Conservation (phyloP, 208 protist genomes). For the Entamoeba dispar region DNA sequence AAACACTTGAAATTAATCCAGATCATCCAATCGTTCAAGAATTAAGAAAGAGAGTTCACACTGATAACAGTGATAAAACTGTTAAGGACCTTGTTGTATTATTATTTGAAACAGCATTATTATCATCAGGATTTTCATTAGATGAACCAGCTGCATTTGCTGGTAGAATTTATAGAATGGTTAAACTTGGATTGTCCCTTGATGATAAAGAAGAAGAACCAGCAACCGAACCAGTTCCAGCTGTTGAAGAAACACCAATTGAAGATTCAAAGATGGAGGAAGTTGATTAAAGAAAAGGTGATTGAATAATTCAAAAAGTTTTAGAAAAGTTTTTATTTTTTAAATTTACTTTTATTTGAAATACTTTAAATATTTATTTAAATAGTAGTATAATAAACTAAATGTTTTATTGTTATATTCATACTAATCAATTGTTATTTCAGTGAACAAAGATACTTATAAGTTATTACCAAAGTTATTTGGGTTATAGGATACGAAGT, state of each 20-base stretch:
- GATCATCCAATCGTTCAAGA: constrained; percentile 74
- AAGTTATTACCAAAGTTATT: too few relatives aligned
- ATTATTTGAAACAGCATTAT: constrained; percentile 83
- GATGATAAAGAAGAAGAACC: constrained; percentile 4
- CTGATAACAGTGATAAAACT: constrained; percentile 69
- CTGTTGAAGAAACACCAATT: not conserved
- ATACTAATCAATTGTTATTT: too few relatives aligned
- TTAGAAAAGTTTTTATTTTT: too few relatives aligned
- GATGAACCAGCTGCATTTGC: constrained; percentile 74
- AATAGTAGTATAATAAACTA: too few relatives aligned
- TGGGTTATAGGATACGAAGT: too few relatives aligned
- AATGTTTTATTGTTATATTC: too few relatives aligned
- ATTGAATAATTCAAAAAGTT: too few relatives aligned
- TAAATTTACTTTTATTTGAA: too few relatives aligned
- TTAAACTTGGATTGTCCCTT: constrained; percentile 68
- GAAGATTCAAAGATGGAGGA: not conserved
- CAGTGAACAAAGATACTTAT: too few relatives aligned
- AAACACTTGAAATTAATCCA: constrained; percentile 94
- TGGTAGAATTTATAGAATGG: constrained; percentile 83
- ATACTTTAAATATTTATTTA: too few relatives aligned
- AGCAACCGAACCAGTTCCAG: not conserved
- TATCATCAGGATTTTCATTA: constrained; percentile 84
- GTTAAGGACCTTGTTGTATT: constrained; percentile 87
- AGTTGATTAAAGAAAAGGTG: not conserved
- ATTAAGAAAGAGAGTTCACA: constrained; percentile 58